Base-by-base conservation (phyloP, 192 early-diverging fungal genomes). In the Rhizophlyctis rosea region DNA sequence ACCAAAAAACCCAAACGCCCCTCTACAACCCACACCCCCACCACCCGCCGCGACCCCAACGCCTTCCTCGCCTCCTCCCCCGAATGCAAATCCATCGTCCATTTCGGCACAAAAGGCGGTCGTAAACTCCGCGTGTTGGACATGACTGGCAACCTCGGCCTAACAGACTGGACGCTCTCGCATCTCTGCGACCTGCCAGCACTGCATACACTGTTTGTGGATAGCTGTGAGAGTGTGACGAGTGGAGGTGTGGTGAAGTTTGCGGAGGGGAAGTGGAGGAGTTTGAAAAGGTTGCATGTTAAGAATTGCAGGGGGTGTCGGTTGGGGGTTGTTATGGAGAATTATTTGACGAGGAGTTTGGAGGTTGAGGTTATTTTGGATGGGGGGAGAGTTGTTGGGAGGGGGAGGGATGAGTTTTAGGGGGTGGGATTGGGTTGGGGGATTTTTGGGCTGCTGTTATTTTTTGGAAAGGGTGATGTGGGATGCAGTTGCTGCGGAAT, bases 141-240 rank as follows among this genome's bases (percentile, higher is more conserved):
- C 52, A 14, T 78, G 4, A 75, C 72, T 18, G 76, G 76, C 28
- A 59, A 74, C 28, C 30, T 75, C 11, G 76, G 76, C 0, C 34
- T 78, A 16, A 67, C 72, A 9, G 72, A 78, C 52, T 69, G 62
- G 47, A 67, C 69, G 33, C 34, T 78, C 2, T 30, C 55, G 16
- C 16, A 44, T 9, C 64, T 74, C 33, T 47, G 52, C 18, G 35
- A 50, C 24, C 61, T 78, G 18, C 63, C 69, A 21, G 47, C 44
- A 13, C 57, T 78, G 25, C 76, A 78, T 49, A 78, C 76, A 1
- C 36, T 78, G 29, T 75, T 78, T 44, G 50, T 78, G 9, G 76
- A 78, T 24, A 56, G 62, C 21, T 71, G 68, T 48, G 57, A 68
- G 9, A 49, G 54, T 14, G 54, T 78, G n/a, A 62, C 72, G n/a